phyloP scores from a whole-genome alignment of 2,329 filamentous ascomycete genomes.

The Lecanicillium sp. region DNA sequence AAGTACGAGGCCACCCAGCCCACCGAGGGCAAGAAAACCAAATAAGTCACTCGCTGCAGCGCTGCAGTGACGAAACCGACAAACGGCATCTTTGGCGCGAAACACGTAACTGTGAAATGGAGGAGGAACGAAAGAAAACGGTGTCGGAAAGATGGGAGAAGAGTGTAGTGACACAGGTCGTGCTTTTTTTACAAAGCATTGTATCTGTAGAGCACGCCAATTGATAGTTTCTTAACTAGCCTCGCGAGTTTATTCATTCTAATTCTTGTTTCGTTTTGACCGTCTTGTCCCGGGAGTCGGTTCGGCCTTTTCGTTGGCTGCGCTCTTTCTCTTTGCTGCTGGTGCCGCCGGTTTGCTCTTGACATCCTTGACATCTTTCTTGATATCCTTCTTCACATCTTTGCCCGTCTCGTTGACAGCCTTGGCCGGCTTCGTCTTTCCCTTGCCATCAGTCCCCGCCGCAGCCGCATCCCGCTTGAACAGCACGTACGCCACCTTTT shows the following conservation, averaged over 20 bases:
- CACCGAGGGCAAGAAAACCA: slow-evolving; percentile 52
- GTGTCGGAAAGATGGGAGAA: background rate
- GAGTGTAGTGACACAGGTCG: background rate
- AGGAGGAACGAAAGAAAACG: background rate
- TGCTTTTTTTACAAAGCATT: background rate
- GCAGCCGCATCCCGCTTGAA: slow-evolving; percentile 36
- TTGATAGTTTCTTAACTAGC: slow-evolving; percentile 8
- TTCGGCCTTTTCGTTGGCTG: background rate
- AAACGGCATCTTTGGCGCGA: background rate
- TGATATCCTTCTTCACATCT: background rate
- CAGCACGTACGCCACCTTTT: slow-evolving; percentile 66
- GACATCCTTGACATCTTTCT: background rate
- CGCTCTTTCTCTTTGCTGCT: slow-evolving; percentile 2
- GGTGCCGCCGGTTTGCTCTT: too few species aligned
- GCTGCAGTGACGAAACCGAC: background rate
- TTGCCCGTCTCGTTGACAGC: background rate
- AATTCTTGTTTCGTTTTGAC: slow-evolving; percentile 12
- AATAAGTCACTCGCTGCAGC: slow-evolving; percentile 28
- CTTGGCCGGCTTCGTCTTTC: slow-evolving; percentile 6
- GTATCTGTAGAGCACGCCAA: background rate
- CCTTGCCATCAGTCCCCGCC: slow-evolving; percentile 1
- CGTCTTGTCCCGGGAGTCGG: background rate
- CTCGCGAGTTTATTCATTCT: background rate
- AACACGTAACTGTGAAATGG: background rate
- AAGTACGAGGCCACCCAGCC: slow-evolving; percentile 61